A percentile compares a stretch with the other conserved stretches of the same genome.
phyloP scores from a whole-genome alignment of 305 asterid species.

The Caryopteris hybrid region DNA sequence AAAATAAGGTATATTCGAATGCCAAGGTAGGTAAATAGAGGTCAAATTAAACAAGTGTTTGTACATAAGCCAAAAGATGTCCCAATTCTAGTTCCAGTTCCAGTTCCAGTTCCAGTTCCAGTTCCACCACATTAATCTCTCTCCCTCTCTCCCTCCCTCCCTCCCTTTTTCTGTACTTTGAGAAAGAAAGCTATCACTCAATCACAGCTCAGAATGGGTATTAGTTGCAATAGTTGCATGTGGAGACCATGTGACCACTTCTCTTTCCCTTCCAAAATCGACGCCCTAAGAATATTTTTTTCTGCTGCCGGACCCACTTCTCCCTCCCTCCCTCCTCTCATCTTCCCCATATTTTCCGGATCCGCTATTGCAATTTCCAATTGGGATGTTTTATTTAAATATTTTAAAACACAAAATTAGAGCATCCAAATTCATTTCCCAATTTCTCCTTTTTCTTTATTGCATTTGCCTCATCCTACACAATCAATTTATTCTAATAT shows the following conservation, averaged over 20 bases:
- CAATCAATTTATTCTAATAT: too few species aligned
- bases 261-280: slow-evolving; percentile 41
- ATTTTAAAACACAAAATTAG: too few species aligned
- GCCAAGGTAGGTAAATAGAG: slow-evolving; percentile 24
- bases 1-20: not conserved
- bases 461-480: too few species aligned
- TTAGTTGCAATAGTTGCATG: slow-evolving; percentile 41
- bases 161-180: slow-evolving; percentile 10
- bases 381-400: too few species aligned
- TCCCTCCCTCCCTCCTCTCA: slow-evolving; percentile 1
- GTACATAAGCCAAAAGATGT: slow-evolving; percentile 18
- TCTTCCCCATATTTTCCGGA: slow-evolving; percentile 53
- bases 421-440: too few species aligned
- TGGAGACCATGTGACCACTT: slow-evolving; percentile 58
- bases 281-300: slow-evolving; percentile 37
- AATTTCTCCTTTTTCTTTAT: too few species aligned
- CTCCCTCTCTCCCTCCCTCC: not conserved
- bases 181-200: slow-evolving; percentile 30
- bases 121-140: too few species aligned
- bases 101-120: too few species aligned
- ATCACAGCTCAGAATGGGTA: slow-evolving; percentile 31
- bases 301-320: slow-evolving; percentile 23
- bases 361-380: too few species aligned
- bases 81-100: too few species aligned
- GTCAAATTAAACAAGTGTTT: not conserved